Evolutionary conservation across 768 basidiomycete genomes (phyloP).

Genomic region (Agaricus subrufescens): DNA sequence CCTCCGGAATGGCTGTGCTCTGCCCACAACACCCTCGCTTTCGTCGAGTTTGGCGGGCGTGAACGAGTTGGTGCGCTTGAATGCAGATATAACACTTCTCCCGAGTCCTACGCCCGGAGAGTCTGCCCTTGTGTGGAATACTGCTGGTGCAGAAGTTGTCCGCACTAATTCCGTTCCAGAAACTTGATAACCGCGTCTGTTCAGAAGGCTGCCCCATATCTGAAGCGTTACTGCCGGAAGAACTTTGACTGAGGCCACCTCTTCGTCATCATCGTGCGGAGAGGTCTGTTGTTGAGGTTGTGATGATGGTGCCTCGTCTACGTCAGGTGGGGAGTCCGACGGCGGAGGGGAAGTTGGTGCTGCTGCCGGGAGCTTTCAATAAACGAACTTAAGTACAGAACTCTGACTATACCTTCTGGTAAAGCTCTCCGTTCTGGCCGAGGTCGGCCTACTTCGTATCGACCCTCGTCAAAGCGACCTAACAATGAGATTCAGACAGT

Average conservation of each 20-base stretch:
- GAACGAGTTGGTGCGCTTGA: constrained; percentile 64
- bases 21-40: constrained; percentile 14
- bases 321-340: constrained; percentile 16
- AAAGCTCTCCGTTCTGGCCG: constrained; percentile 50
- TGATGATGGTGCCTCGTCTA: constrained; percentile 10
- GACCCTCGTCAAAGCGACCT: constrained; percentile 63
- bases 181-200: constrained; percentile 62
- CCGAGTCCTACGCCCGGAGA: constrained; percentile 13
- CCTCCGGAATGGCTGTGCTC: constrained; percentile 42
- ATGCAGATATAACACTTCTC: constrained; percentile 48
- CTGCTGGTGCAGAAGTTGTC: constrained; percentile 31
- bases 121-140: constrained; percentile 6
- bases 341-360: constrained; percentile 19
- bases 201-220: constrained; percentile 68
- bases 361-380: neutral
- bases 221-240: constrained; percentile 58
- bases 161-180: constrained; percentile 53
- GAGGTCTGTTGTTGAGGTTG: constrained; percentile 11
- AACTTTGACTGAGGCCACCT: constrained; percentile 52
- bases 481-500: neutral
- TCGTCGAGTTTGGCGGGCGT: constrained; percentile 29
- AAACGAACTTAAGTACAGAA: neutral
- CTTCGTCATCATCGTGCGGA: constrained; percentile 40
- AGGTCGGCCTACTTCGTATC: constrained; percentile 55
- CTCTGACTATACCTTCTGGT: constrained; percentile 18